Evolutionary conservation across 1,284 basidiomycete species (phyloP), one percentile per base, ranked within the genome.

Genomic region (Puccinia triticina): DNA sequence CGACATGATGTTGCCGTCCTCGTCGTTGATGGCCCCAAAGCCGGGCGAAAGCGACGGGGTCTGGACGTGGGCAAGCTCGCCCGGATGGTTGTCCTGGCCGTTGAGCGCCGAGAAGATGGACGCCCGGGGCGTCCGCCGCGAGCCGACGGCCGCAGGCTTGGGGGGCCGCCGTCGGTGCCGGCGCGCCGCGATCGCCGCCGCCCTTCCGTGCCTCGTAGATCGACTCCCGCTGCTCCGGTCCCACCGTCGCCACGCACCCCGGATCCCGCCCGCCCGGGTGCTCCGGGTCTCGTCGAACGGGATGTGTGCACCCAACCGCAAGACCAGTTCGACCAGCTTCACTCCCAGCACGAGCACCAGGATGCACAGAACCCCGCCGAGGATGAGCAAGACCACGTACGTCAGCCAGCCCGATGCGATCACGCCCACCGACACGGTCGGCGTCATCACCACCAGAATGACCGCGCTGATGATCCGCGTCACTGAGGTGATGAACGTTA

Each of bases 1-100:
- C 12, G 79, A 82, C 79, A 82, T 82, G 46, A 82, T 82, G 21
- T 67, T 67, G 3, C 79, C 79, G 50, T 82, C 79, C 3, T 82
- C 79, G 37, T 82, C 79, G 64, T 82, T 82, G 11, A 82, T 34
- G 8, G 53, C 48, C 12, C 46, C 40, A n/a, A 82, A 75, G 10
- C 55, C 78, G 14, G 66, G 66, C 18, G 77, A 69, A 21, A 32
- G 34, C 2, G 77, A n/a, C 3, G 61, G 14, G 11, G 43, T n/a
- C n/a, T n/a, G 26, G 34, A 2, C 18, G 40, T 29, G 40, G n/a
- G 5, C 32, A 23, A 34, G 59, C 40, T 64, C 32, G 16, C 37
- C 29, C 11, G 57, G 11, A 14, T 76, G 46, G 26, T 76, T 37
- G 2, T 1, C 55, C 2, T 40, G 37, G 40, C 3, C 37, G 23